Conservation (phyloP, 1,139 yeast species). For the Taphrina flavorubra region DNA sequence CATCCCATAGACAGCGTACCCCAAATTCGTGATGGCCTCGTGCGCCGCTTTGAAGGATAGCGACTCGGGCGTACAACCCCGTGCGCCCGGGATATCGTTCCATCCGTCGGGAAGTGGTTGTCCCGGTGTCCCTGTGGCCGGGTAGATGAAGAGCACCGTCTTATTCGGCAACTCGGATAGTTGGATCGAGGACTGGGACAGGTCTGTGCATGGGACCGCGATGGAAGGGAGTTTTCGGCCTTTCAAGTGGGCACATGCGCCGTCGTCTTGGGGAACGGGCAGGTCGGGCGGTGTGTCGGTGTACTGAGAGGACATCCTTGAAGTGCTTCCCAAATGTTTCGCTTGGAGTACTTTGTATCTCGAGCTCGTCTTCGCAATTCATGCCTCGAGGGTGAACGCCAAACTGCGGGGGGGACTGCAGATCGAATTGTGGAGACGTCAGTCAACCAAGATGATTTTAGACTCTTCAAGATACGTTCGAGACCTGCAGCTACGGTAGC, state of each 20-base stretch:
- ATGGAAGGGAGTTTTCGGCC: background rate
- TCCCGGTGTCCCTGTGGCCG: slow-evolving; percentile 10
- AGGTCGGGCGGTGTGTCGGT: background rate
- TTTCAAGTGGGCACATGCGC: background rate
- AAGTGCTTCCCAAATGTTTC: too few relatives aligned
- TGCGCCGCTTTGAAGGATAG: slow-evolving; percentile 6
- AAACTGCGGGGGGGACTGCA: too few relatives aligned
- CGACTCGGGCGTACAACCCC: slow-evolving; percentile 12
- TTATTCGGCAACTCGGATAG: background rate
- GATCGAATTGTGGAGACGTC: too few relatives aligned
- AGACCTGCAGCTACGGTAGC: too few relatives aligned
- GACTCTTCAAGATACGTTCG: too few relatives aligned
- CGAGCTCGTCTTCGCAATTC: too few relatives aligned
- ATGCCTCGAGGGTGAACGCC: too few relatives aligned
- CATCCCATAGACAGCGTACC: slow-evolving; percentile 13
- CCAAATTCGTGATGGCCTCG: background rate
- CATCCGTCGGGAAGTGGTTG: slow-evolving; percentile 11
- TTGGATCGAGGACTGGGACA: background rate
- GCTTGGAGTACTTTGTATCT: too few relatives aligned
- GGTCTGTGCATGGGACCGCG: slow-evolving; percentile 12
- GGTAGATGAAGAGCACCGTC: slow-evolving; percentile 7
- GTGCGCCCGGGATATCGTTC: slow-evolving; percentile 14
- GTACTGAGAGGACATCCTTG: background rate
- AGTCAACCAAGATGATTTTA: too few relatives aligned
- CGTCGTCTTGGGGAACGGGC: slow-evolving; percentile 10